Conservation (phyloP, 768 basidiomycete genomes). For the Tulasnella sp. region DNA sequence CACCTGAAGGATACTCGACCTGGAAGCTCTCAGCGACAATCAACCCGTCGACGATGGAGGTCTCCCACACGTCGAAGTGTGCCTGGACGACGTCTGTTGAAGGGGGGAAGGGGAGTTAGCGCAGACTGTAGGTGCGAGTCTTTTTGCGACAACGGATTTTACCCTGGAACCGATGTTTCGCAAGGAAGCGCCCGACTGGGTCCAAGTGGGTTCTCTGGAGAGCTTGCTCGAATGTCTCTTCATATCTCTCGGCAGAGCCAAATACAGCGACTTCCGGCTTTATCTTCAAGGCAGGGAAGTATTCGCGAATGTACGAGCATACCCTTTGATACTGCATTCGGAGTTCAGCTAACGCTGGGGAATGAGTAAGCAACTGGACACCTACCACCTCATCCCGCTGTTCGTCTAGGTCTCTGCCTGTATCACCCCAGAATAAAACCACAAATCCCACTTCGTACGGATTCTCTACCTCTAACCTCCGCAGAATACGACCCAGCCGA, state of each 20-base stretch:
- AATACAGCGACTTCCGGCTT: neutral
- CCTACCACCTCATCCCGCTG: conserved; percentile 5
- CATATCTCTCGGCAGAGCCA: neutral
- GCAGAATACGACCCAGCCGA: conserved; percentile 1
- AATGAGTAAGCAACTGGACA: neutral
- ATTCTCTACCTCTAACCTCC: neutral
- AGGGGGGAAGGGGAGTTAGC: neutral
- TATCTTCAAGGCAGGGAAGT: neutral
- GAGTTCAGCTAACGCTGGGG: neutral
- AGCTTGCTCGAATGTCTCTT: conserved; percentile 16
- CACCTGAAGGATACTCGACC: conserved; percentile 10
- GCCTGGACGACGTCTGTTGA: conserved; percentile 5
- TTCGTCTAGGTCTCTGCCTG: neutral
- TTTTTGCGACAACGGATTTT: neutral
- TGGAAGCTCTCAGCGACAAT: neutral
- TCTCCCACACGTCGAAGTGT: conserved; percentile 16
- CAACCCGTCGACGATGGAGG: conserved; percentile 8
- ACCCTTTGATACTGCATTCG: neutral
- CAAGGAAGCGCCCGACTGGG: neutral
- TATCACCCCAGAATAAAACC: conserved; percentile 13
- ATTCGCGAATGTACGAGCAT: neutral
- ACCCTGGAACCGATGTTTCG: conserved; percentile 17
- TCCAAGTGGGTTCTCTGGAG: neutral
- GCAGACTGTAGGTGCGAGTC: neutral
- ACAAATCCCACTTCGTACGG: conserved; percentile 8